These are phyloP conservation scores for Rubroshorea leprosula DNA, from an alignment of 345 rosid genomes.

Conservation along the genomic window DNA sequence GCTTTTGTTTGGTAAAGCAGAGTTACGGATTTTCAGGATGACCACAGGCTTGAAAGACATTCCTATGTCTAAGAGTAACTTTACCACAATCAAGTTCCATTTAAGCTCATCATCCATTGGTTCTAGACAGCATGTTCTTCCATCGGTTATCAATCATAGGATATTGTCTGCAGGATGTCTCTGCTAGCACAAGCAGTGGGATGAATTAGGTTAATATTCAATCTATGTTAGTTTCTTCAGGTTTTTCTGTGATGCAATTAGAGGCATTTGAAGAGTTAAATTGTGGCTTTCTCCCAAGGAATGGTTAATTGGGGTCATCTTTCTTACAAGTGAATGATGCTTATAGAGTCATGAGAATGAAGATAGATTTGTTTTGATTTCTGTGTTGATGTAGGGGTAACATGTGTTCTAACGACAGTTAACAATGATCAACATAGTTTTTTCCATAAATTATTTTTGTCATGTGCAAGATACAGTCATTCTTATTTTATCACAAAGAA, in stretches of 20 bases:
- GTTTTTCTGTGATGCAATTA: conserved; percentile 5
- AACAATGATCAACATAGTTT: neutral
- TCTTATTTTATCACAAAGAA: neutral
- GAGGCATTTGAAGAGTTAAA: conserved; percentile 9
- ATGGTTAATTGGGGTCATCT: neutral
- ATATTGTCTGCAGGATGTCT: neutral
- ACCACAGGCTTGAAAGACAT: neutral
- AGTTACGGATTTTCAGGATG: neutral
- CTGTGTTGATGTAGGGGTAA: neutral
- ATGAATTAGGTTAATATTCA: neutral
- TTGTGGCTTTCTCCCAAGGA: neutral
- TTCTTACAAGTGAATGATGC: neutral
- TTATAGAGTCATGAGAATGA: conserved; percentile 7
- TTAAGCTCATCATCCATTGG: neutral
- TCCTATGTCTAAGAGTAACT: neutral
- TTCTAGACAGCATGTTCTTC: neutral
- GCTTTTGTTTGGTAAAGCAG: conserved; percentile 12
- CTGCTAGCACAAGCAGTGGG: neutral
- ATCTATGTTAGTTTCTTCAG: neutral
- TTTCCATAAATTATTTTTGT: conserved; percentile 5
- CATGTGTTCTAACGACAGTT: conserved; percentile 1
- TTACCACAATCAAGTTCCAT: neutral
- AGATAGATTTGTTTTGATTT: neutral
- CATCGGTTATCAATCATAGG: neutral
- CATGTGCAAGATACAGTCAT: neutral